Percentiles rank a stretch among this genome's conserved stretches.
Evolutionary conservation across 306 rosid genomes (phyloP).

Genomic region (Prunus fruticosa): DNA sequence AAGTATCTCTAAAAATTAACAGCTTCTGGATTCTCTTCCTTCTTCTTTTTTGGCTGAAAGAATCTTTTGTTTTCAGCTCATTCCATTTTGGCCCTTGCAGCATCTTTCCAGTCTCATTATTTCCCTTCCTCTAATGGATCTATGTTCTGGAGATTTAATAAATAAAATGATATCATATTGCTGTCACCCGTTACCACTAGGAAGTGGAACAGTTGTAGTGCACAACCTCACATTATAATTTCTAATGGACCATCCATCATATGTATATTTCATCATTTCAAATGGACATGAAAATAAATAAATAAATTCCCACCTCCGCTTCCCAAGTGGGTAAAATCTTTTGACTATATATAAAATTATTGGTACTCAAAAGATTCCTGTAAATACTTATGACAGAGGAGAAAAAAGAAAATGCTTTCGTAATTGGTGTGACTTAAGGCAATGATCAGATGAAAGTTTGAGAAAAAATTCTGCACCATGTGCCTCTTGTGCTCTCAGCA

Average conservation of each 20-base stretch:
- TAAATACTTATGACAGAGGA: neutral
- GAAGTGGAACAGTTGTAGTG: constrained; percentile 25
- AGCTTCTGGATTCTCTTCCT: neutral
- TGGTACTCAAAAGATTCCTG: constrained; percentile 17
- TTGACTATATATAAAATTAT: constrained; percentile 31
- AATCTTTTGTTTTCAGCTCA: neutral
- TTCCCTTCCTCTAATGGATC: neutral
- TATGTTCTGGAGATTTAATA: neutral
- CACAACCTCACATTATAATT: constrained; percentile 28
- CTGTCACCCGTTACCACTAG: constrained; percentile 22
- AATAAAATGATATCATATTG: constrained; percentile 1
- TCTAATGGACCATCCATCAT: constrained; percentile 25
- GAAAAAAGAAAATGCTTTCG: neutral
- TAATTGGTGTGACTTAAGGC: neutral
- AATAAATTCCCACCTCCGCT: constrained; percentile 5
- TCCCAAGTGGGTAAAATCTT: constrained; percentile 26
- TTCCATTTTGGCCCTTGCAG: constrained; percentile 8
- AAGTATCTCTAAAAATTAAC: neutral
- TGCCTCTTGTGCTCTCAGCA: constrained; percentile 6
- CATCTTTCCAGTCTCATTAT: neutral
- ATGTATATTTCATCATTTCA: constrained; percentile 24
- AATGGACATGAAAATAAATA: constrained; percentile 17
- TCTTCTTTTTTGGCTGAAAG: neutral
- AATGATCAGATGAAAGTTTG: constrained; percentile 2
- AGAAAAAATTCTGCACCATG: constrained; percentile 2